Evolutionary conservation across 805 yeast species (phyloP), one percentile per base, ranked within the genome.

Genomic region (Wickerhamiella musiphila): DNA sequence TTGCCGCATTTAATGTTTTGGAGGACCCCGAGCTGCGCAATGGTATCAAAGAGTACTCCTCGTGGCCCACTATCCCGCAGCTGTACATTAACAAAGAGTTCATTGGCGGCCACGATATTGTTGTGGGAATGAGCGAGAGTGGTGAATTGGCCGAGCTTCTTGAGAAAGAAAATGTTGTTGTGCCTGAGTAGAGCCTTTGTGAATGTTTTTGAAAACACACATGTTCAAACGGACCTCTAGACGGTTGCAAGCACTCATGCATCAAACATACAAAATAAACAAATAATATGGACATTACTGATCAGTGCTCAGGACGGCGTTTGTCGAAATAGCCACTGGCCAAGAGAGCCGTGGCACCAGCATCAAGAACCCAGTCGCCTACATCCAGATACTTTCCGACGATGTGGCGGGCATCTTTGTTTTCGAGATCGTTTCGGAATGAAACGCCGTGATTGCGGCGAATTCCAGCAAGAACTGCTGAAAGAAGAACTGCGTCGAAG

Each of bases 21-120:
- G 96, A 90, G 56, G 98, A 90, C 53, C 72, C 77, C 3, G 96
- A 90, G 47, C 67, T 90, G 41, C 78, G 98, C 58, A 73, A 79
- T 29, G 98, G 96, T 20, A 82, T 90, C 48, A 90, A 90, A 59
- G 98, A 90, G 53, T 90, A 70, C 57, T 73, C 86, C 44, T 75
- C 78, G 42, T 90, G 99, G 99, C 99, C 99, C 35, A 90, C 99
- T 1, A 83, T 90, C 37, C 99, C 99, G 11, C 99, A 90, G 57
- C 66, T 90, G 27, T 90, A 84, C 51, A 82, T 90, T 34, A 56
- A 60, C 44, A 73, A 75, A 43, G 98, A 90, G 52, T 90, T 90
- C 51, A 68, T 90, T 33, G 99, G 99, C 28, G 99, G 99, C 4
- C 90, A 95, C 58, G 99, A 90, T 56, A 84, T 90, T 41, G 65